Conservation (phyloP, 2,329 filamentous ascomycete species). For the Macroventuria anomochaeta region DNA sequence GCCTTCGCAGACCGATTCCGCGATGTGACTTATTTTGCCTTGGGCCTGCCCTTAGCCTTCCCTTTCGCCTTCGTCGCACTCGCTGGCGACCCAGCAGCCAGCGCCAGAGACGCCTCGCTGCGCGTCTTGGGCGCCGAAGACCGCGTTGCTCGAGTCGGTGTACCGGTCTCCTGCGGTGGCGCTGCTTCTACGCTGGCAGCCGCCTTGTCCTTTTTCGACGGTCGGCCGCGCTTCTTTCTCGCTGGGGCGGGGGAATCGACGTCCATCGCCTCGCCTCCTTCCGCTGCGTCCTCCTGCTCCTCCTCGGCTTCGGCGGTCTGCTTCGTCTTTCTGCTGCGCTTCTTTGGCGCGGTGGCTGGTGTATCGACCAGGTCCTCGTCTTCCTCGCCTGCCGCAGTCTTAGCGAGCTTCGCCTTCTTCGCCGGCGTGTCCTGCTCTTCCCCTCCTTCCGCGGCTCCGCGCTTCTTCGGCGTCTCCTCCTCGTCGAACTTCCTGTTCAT, state of each 20-base stretch:
- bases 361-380: background rate
- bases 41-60: constrained; percentile 3
- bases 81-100: constrained; percentile 25
- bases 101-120: constrained; percentile 34
- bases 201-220: constrained; percentile 8
- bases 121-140: constrained; percentile 29
- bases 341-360: background rate
- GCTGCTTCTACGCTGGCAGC: background rate
- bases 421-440: constrained; percentile 19
- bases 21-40: no score
- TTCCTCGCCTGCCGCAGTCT: background rate
- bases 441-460: constrained; percentile 29
- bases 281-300: background rate
- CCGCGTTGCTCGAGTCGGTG: constrained; percentile 18
- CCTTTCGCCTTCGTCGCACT: background rate
- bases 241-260: background rate
- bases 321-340: background rate
- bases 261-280: background rate
- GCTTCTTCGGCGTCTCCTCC: constrained; percentile 33
- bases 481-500: constrained; percentile 39
- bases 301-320: background rate
- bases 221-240: constrained; percentile 19
- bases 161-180: constrained; percentile 11
- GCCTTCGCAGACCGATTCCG: no score
- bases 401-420: background rate